These are phyloP conservation scores for Umbelopsis vinacea DNA, from an alignment of 192 early-diverging fungal species.

Conservation along the genomic window DNA sequence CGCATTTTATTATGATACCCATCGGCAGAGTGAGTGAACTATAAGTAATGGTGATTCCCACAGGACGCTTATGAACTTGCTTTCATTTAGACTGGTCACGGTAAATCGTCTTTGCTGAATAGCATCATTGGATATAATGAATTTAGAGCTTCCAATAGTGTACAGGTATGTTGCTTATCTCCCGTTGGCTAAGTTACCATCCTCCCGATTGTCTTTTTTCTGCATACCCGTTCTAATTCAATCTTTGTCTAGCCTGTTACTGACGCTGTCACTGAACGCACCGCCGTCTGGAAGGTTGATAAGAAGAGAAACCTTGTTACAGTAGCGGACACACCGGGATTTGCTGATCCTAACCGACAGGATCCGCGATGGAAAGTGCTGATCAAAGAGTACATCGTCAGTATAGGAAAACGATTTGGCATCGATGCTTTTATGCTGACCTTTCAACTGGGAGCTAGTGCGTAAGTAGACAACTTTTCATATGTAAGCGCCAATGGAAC, in stretches of 20 bases:
- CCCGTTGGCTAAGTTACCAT: no score
- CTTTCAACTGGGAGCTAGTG: slow-evolving; percentile 8
- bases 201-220: no score
- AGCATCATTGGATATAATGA: slow-evolving; percentile 25
- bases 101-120: slow-evolving; percentile 37
- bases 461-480: slow-evolving; percentile 15
- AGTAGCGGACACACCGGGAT: slow-evolving; percentile 35
- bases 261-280: slow-evolving; percentile 23
- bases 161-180: slow-evolving; percentile 20
- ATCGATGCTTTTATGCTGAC: slow-evolving; percentile 35
- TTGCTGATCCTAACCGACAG: slow-evolving; percentile 28
- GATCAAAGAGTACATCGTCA: slow-evolving; percentile 26
- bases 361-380: slow-evolving; percentile 13
- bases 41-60: not conserved
- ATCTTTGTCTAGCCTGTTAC: slow-evolving; percentile 25
- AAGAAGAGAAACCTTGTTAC: slow-evolving; percentile 25
- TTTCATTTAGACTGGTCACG: slow-evolving; percentile 28
- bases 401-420: slow-evolving; percentile 26
- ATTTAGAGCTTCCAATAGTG: slow-evolving; percentile 17
- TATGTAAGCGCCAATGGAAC: not conserved
- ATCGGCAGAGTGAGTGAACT: slow-evolving; percentile 29
- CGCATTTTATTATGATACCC: slow-evolving; percentile 32
- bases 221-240: not conserved
- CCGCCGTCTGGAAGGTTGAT: slow-evolving; percentile 32
- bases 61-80: not conserved